Conservation (phyloP, 2,329 filamentous ascomycete genomes). For the Neonectria punicea region DNA sequence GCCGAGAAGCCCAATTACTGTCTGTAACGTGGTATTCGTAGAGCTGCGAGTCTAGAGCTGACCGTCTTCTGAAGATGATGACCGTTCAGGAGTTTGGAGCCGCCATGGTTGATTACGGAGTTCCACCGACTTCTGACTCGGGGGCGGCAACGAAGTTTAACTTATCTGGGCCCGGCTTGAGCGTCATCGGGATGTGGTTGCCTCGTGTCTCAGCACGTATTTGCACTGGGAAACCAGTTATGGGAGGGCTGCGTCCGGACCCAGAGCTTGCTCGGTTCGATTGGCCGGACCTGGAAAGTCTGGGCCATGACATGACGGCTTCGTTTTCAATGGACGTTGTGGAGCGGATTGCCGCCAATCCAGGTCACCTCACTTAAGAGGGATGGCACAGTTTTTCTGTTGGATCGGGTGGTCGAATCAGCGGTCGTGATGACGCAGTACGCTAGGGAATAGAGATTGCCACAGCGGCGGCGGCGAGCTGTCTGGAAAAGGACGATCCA, state of each 20-base stretch:
- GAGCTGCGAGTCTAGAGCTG: slow-evolving; percentile 1
- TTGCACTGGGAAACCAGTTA: slow-evolving; percentile 1
- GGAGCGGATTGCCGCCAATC: slow-evolving; percentile 13
- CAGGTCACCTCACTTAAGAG: slow-evolving; percentile 16
- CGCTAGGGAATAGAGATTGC: slow-evolving; percentile 27
- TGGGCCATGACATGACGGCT: slow-evolving; percentile 2
- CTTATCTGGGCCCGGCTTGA: slow-evolving; percentile 3
- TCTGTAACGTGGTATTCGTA: not conserved
- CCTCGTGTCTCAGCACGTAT: slow-evolving; percentile 1
- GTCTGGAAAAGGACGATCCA: slow-evolving; percentile 10
- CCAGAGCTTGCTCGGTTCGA: slow-evolving; percentile 20
- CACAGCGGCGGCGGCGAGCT: slow-evolving; percentile 22
- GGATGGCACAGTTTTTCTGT: slow-evolving; percentile 14
- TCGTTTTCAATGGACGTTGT: slow-evolving; percentile 17
- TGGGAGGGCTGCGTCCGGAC: slow-evolving; percentile 12
- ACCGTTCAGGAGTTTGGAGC: not conserved
- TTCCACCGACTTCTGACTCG: not conserved
- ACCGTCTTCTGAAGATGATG: not conserved
- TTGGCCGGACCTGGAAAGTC: slow-evolving; percentile 2
- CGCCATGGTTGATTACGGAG: not conserved
- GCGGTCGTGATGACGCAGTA: slow-evolving; percentile 26
- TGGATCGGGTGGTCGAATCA: slow-evolving; percentile 19
- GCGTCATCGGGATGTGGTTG: slow-evolving; percentile 7
- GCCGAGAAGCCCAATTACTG: slow-evolving; percentile 7
- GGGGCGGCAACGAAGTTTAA: slow-evolving; percentile 17